Evolutionary conservation across 2,329 filamentous ascomycete genomes (phyloP).

Genomic region (Fusarium dlaminii): DNA sequence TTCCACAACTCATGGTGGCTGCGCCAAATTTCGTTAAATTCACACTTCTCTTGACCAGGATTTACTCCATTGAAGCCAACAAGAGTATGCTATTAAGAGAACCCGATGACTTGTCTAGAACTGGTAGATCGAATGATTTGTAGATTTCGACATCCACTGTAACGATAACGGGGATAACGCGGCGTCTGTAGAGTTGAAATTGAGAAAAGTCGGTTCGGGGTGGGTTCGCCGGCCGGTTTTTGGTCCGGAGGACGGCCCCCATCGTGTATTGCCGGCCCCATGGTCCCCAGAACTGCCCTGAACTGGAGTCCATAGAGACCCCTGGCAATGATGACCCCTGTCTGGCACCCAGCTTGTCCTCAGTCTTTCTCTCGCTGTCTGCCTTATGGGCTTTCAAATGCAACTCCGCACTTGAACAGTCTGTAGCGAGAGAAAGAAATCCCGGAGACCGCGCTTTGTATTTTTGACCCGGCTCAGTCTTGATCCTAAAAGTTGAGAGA

Average conservation of each 20-base stretch:
- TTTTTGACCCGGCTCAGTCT: background rate
- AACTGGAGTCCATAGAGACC: constrained; percentile 33
- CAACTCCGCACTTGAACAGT: constrained; percentile 4
- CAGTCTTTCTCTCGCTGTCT: constrained; percentile 2
- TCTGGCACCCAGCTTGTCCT: constrained; percentile 33
- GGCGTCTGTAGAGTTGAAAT: constrained; percentile 16
- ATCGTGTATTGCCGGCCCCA: constrained; percentile 21
- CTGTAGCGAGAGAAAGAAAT: background rate
- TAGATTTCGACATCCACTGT: constrained; percentile 1
- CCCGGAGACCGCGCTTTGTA: background rate
- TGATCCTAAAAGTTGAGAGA: constrained; percentile 7
- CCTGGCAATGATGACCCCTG: constrained; percentile 34
- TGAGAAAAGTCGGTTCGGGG: constrained; percentile 25
- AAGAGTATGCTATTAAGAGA: constrained; percentile 4
- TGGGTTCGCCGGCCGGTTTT: constrained; percentile 23
- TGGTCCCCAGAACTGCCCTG: constrained; percentile 30
- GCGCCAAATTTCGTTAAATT: constrained; percentile 15
- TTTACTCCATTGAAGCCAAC: constrained; percentile 16
- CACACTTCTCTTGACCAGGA: constrained; percentile 19
- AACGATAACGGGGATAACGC: constrained; percentile 28
- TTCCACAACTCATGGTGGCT: constrained; percentile 18
- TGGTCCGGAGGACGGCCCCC: constrained; percentile 7
- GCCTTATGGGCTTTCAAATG: background rate
- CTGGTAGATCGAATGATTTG: constrained; percentile 30
- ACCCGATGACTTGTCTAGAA: constrained; percentile 2